Percentiles rank a stretch among this genome's conserved stretches.
These are phyloP conservation scores for Alternaria sp. DNA, from an alignment of 2,329 filamentous ascomycete genomes.

Conservation along the genomic window DNA sequence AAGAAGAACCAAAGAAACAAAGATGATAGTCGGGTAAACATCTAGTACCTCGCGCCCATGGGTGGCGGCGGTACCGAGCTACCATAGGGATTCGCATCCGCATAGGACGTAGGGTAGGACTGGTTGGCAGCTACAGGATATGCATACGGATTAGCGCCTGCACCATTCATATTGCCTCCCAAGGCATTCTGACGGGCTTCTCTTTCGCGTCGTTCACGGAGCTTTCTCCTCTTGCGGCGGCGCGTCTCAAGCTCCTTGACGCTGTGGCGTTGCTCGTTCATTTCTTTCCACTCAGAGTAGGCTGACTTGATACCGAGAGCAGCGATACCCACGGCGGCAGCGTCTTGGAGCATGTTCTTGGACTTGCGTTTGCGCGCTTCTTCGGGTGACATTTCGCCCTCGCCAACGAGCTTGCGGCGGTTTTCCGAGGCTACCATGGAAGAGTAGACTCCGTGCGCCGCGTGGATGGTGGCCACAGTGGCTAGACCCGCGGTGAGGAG, in stretches of 20 bases:
- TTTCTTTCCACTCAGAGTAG: constrained; percentile 72
- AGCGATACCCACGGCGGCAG: constrained; percentile 71
- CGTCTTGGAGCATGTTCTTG: constrained; percentile 70
- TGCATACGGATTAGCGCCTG: constrained; percentile 50
- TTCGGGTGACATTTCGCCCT: constrained; percentile 69
- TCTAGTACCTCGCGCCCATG: constrained; percentile 50
- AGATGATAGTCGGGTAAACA: constrained; percentile 1
- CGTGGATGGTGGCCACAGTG: constrained; percentile 73
- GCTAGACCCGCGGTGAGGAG: constrained; percentile 71
- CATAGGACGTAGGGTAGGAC: constrained; percentile 50
- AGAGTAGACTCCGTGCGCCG: constrained; percentile 70
- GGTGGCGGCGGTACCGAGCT: constrained; percentile 51
- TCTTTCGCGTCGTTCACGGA: constrained; percentile 53
- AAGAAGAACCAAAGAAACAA: neutral
- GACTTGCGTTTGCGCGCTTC: constrained; percentile 69
- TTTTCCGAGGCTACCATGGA: constrained; percentile 70
- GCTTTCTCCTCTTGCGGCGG: constrained; percentile 57
- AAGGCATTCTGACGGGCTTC: constrained; percentile 56
- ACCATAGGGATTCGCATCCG: constrained; percentile 58
- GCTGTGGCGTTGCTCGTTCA: constrained; percentile 67
- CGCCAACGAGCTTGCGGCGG: constrained; percentile 65
- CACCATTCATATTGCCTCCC: constrained; percentile 44
- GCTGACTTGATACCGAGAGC: constrained; percentile 73
- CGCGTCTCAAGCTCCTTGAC: constrained; percentile 64
- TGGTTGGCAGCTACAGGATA: constrained; percentile 50